Conservation (phyloP, 257 asterid genomes). For the Rubia yunnanensis region DNA sequence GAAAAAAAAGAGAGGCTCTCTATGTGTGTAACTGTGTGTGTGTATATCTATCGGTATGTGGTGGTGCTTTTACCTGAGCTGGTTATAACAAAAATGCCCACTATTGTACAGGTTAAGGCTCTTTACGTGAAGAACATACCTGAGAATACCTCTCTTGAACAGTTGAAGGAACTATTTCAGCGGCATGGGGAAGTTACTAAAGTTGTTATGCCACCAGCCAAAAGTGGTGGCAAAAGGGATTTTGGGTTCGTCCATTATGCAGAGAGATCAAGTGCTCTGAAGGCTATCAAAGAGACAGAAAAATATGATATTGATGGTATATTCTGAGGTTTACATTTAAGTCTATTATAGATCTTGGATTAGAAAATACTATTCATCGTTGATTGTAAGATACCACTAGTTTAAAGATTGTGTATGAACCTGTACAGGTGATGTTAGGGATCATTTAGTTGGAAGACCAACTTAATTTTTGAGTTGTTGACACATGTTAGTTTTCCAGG, state of each 20-base stretch:
- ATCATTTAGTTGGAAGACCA: too few species aligned
- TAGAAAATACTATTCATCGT: neutral
- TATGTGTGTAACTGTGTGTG: too few species aligned
- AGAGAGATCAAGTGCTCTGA: constrained; percentile 85
- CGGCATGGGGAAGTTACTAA: constrained; percentile 87
- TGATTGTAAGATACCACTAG: neutral
- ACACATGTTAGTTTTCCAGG: neutral
- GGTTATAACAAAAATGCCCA: neutral
- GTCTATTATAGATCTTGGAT: neutral
- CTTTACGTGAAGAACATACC: constrained; percentile 90
- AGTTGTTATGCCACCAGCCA: constrained; percentile 95
- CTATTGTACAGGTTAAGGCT: constrained; percentile 75
- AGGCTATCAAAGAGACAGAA: constrained; percentile 76
- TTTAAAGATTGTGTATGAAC: too few species aligned
- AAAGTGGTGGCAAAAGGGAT: constrained; percentile 86
- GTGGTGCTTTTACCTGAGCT: neutral
- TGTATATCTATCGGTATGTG: neutral
- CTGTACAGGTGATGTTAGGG: too few species aligned
- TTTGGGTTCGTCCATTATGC: constrained; percentile 89
- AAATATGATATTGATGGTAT: constrained; percentile 78
- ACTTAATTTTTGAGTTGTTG: neutral
- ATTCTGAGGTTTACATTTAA: constrained; percentile 11
- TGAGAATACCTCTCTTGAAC: constrained; percentile 69
- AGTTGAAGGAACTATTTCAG: constrained; percentile 72
- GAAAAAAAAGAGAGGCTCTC: too few species aligned